Evolutionary conservation across 495 filamentous ascomycete species (phyloP), one percentile per base, ranked within the genome.

Genomic region (Penicillium lagena): DNA sequence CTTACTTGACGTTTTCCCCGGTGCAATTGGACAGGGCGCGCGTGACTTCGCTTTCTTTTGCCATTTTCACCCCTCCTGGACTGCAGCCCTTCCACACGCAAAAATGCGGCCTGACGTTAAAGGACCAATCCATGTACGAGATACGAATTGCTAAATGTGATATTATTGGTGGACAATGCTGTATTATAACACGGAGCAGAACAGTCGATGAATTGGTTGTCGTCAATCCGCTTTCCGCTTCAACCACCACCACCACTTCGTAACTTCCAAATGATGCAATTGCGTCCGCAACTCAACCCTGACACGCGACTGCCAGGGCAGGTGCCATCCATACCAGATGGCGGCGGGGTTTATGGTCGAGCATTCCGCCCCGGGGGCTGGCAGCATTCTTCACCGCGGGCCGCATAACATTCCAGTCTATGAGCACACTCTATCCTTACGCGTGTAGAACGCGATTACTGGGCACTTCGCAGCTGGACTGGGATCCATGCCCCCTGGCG

Each of bases 301-400:
- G 4, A 40, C 35, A 12, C 13, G 37, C 29, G 30, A 43, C 14
- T 14, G n/a, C 13, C 11, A 38, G 37, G 46, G 12, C 12, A 36
- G 37, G 4, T 22, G 4, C 4, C 4, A 22, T 22, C 43, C 60
- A 68, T 66, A 51, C 65, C 63, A 58, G 35, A 50, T 51, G 45
- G 29, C 36, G 52, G 47, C 37, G 28, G 54, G 49, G 15, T 27
- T 45, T 54, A 63, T 51, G 34, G 32, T 33, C 11, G 29, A 31
- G 52, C 55, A 61, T 61, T 61, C 57, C 52, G 15, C 29, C 41
- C 42, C 29, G 47, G 50, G 41, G 51, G 55, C 40, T 50, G 39
- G 42, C 58, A 34, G 22, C 22, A 71, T 71, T 71, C 67, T 48
- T 60, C 51, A 58, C 49, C 53, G 51, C 51, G 43, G 45, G 40